Base-by-base conservation (phyloP, 345 rosid species). In the Gynandropsis gynandra region DNA sequence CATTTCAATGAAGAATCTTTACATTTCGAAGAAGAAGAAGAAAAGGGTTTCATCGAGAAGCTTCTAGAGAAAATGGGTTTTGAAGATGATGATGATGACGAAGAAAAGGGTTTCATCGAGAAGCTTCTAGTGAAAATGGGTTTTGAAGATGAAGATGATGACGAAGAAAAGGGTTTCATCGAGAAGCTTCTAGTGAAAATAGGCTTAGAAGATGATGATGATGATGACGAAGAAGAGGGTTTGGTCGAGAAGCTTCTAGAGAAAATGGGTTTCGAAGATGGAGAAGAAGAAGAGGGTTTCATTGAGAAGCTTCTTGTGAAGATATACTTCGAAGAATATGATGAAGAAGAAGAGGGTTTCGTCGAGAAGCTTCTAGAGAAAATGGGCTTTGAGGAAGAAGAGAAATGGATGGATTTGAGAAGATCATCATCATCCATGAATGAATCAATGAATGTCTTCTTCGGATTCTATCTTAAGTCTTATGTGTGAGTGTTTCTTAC, bases 161-260 rank as follows among this genome's bases (percentile, higher is more conserved):
- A n/a, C n/a, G 14, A 64, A 18, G 64, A 67, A 39, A 59, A 50
- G 54, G 43, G 34, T 50, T 59, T 65, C 10, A 55, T 52, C 42
- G 65, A 52, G 50, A 46, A 59, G 34, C 65, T 65, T 52, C 70
- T 19, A 12, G 60, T 47, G 50, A 65, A 52, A 1, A 46, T 31
- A 14, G 55, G 64, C 47, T 59, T 65, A 7, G 47, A 44, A 37
- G n/a, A n/a, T n/a, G n/a, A n/a, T n/a, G n/a, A n/a, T n/a, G n/a
- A n/a, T n/a, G 78, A 65, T 47, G 77, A 81, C 37, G 83, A 77
- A 53, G 80, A 68, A 52, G 74, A 33, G 17, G 75, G 80, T 58
- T 80, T 89, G 3, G 85, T 76, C 14, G 92, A 85, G 47, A 77
- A 80, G 55, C 87, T 82, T 41, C 92, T 73, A 7, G 74, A 64